These are phyloP conservation scores for Podila epigama DNA, from an alignment of 192 early-diverging fungal genomes.

Conservation along the genomic window DNA sequence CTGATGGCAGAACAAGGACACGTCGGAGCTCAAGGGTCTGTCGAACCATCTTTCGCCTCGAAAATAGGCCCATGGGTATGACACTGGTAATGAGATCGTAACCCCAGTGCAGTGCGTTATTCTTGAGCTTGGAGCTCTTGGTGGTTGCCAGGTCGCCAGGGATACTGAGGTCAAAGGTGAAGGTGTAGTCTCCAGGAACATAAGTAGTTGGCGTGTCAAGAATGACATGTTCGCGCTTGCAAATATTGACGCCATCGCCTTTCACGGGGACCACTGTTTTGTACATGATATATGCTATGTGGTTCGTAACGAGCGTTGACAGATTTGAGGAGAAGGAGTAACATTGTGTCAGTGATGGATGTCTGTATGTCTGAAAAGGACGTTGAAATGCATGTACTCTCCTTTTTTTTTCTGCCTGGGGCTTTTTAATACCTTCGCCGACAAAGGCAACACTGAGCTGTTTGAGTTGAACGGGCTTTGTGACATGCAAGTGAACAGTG, in stretches of 20 bases:
- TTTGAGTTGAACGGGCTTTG: constrained; percentile 33
- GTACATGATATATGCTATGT: not conserved
- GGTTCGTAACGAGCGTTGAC: too few species aligned
- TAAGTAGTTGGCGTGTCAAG: not conserved
- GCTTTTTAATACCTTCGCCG: constrained; percentile 26
- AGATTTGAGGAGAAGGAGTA: too few species aligned
- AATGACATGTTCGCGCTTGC: not conserved
- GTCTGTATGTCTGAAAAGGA: not conserved
- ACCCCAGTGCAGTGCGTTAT: not conserved
- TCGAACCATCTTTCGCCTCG: not conserved
- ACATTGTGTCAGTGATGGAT: too few species aligned
- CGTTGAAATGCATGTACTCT: too few species aligned
- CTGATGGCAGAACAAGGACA: not conserved
- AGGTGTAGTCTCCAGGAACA: constrained; percentile 1
- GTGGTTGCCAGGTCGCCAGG: constrained; percentile 9
- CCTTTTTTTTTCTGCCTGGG: too few species aligned
- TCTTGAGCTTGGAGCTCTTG: not conserved
- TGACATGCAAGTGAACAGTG: constrained; percentile 9
- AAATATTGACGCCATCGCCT: constrained; percentile 11
- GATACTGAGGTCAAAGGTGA: constrained; percentile 4
- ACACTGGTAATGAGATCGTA: constrained; percentile 3
- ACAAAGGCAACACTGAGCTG: constrained; percentile 17
- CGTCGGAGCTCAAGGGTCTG: not conserved
- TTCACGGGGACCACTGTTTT: not conserved
- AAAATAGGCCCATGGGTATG: not conserved